Conservation (phyloP, 192 early-diverging fungal genomes). For the Backusella luteola region DNA sequence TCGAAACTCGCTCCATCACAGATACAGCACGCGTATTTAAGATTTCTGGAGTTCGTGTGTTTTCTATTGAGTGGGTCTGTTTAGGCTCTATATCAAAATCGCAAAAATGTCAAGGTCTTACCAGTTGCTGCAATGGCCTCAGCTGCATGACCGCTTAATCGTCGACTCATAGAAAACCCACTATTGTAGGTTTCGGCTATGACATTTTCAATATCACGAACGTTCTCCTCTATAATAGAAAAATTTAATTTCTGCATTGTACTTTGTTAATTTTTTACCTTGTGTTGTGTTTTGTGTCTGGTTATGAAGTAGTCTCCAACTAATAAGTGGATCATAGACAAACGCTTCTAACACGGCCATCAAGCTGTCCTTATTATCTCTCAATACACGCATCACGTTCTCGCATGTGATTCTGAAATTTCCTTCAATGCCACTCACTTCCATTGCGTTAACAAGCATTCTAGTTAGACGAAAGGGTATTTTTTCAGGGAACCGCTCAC, state of each 20-base stretch:
- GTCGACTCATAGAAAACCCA: conserved; percentile 32
- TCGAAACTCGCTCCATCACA: conserved; percentile 86
- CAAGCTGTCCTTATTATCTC: conserved; percentile 92
- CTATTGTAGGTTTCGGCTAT: conserved; percentile 24
- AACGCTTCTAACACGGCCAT: conserved; percentile 99
- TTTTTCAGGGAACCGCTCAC: conserved; percentile 95
- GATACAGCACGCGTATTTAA: conserved; percentile 76
- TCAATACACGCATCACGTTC: conserved; percentile 92
- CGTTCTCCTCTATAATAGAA: conserved; percentile 12
- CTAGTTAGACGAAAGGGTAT: conserved; percentile 98
- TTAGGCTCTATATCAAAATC: background rate
- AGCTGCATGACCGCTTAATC: conserved; percentile 39
- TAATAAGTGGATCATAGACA: conserved; percentile 95
- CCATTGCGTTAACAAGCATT: conserved; percentile 98
- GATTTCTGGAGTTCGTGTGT: conserved; percentile 46
- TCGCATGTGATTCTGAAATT: conserved; percentile 96
- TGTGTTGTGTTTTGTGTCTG: conserved; percentile 44
- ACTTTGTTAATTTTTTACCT: background rate
- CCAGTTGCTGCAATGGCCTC: conserved; percentile 35
- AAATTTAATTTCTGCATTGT: background rate
- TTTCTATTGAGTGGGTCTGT: conserved; percentile 33
- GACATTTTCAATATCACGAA: conserved; percentile 18
- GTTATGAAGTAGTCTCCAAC: conserved; percentile 72
- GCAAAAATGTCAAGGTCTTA: background rate
- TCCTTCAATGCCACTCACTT: conserved; percentile 95